Percentiles rank a stretch among this genome's conserved stretches.
phyloP scores from a whole-genome alignment of 306 rosid species.

The Cajanus cajan region DNA sequence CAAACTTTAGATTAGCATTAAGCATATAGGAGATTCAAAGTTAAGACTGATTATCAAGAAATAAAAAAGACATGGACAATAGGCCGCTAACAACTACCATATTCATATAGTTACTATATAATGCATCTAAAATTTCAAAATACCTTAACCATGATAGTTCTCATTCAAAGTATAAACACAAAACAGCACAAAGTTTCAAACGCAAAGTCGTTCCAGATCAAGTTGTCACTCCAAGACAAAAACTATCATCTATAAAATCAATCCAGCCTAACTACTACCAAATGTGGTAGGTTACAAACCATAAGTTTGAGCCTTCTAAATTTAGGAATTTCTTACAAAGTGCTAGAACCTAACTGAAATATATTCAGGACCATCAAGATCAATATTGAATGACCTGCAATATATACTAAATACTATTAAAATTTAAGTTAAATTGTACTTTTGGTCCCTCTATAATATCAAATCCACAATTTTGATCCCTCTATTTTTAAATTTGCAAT shows the following conservation, averaged over 20 bases:
- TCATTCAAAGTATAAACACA: not conserved
- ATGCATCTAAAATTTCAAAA: too few relatives aligned
- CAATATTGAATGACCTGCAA: not conserved
- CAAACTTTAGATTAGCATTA: not conserved
- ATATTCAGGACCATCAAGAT: not conserved
- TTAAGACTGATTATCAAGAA: too few relatives aligned
- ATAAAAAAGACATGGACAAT: too few relatives aligned
- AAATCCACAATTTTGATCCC: too few relatives aligned
- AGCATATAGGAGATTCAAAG: too few relatives aligned
- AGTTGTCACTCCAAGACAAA: not conserved
- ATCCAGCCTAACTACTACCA: not conserved
- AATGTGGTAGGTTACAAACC: not conserved
- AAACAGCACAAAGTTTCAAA: not conserved
- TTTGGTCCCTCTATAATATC: too few relatives aligned
- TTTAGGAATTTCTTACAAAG: not conserved
- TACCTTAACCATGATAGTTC: not conserved
- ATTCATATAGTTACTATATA: not conserved
- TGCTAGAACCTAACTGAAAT: not conserved
- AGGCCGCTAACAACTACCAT: not conserved
- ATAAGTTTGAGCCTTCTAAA: not conserved
- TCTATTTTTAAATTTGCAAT: too few relatives aligned
- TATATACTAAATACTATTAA: not conserved
- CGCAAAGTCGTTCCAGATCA: not conserved
- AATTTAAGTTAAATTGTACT: too few relatives aligned
- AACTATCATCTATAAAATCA: not conserved